Evolutionary conservation across 106 monocot genomes (phyloP), one percentile per base, ranked within the genome.

Genomic region (Vanilla planifolia): DNA sequence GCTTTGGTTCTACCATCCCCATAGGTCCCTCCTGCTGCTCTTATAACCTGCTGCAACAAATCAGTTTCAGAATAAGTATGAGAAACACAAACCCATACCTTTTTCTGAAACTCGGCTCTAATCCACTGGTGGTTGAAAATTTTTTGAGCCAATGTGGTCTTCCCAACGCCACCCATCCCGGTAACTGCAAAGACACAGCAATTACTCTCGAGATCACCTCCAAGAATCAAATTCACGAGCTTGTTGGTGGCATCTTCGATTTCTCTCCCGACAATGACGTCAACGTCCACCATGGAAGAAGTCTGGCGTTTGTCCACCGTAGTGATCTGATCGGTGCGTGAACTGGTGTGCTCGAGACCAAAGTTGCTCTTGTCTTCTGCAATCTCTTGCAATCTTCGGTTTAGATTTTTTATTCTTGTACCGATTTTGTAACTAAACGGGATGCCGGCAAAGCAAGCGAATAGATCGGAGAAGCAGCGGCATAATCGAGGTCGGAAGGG

Each of bases 81-180:
- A 1, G 79, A 76, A 0, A 79, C 79, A 48, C 69, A 76, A 1
- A 70, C 45, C 79, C 84, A 79, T 56, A 73, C 33, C 32, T 33
- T 63, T 11, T 45, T 30, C 21, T 61, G n/a, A 27, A 79, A 85
- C 33, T 45, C 48, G 5, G 56, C 9, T 16, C 58, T 13, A 15
- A 79, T 25, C 15, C 23, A 30, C 8, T 33, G 36, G 21, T 79
- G 48, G 71, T 73, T 69, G 23, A 29, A 69, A 19, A 72, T 51
- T 37, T 75, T 75, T 34, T 75, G 75, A 43, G 78, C 75, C 0
- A 84, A 62, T 11, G 78, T 75, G 1, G 75, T 79, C 69, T 79
- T 84, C 3, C 84, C 79, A 2, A 76, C 67, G 2, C 84, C 84
- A 33, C 74, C 79, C 59, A 73, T 72, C 10, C 79, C 79, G 8